These are phyloP conservation scores for Tricholoma furcatifolium DNA, from an alignment of 768 basidiomycete species.

Conservation along the genomic window DNA sequence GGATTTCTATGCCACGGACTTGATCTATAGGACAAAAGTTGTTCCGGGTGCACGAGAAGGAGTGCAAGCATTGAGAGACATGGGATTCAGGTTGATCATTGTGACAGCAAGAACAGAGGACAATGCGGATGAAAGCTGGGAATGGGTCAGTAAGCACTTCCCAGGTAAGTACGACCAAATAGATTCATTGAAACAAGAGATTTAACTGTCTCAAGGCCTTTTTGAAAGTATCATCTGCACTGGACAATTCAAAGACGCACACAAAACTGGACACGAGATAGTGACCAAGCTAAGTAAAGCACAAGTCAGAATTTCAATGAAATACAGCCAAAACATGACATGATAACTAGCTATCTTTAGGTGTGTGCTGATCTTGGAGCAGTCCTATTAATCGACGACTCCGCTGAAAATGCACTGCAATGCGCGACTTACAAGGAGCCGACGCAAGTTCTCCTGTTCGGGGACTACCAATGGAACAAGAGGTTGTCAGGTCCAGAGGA, in stretches of 20 bases:
- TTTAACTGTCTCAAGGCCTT: slow-evolving; percentile 28
- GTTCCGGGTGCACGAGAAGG: slow-evolving; percentile 65
- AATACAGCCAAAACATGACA: background rate
- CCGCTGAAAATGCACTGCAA: slow-evolving; percentile 71
- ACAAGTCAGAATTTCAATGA: slow-evolving; percentile 40
- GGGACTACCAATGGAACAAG: slow-evolving; percentile 75
- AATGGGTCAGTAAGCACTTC: slow-evolving; percentile 67
- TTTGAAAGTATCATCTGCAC: slow-evolving; percentile 70
- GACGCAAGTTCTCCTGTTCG: slow-evolving; percentile 68
- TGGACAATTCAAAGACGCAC: slow-evolving; percentile 62
- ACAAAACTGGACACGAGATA: slow-evolving; percentile 43
- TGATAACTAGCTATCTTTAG: slow-evolving; percentile 27
- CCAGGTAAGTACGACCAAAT: slow-evolving; percentile 40
- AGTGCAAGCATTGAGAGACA: slow-evolving; percentile 47
- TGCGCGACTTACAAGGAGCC: slow-evolving; percentile 48
- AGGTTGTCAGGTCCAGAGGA: slow-evolving; percentile 47
- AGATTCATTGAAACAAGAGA: background rate
- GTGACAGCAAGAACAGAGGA: slow-evolving; percentile 70
- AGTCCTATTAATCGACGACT: slow-evolving; percentile 75
- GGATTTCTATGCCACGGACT: slow-evolving; percentile 54
- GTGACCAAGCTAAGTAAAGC: slow-evolving; percentile 66
- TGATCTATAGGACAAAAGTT: slow-evolving; percentile 46
- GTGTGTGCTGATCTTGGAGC: slow-evolving; percentile 66
- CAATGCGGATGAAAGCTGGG: slow-evolving; percentile 56
- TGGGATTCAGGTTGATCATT: slow-evolving; percentile 71